These are phyloP conservation scores for Lentinus brumalis DNA, from an alignment of 768 basidiomycete genomes.

Conservation along the genomic window DNA sequence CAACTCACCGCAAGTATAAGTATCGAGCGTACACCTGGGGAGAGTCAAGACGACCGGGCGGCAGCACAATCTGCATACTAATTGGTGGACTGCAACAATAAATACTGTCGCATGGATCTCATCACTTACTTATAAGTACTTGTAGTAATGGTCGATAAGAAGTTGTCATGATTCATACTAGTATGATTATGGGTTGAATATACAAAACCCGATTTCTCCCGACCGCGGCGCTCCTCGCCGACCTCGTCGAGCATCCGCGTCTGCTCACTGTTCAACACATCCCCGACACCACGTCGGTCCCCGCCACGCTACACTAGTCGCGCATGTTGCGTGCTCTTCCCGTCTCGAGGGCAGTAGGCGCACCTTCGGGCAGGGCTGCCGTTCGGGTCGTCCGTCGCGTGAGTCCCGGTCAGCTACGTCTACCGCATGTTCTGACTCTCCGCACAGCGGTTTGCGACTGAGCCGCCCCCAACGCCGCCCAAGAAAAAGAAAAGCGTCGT, in stretches of 20 bases:
- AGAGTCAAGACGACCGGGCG: too few relatives aligned
- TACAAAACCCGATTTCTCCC: slow-evolving; percentile 22
- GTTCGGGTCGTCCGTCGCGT: slow-evolving; percentile 64
- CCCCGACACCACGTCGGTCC: slow-evolving; percentile 23
- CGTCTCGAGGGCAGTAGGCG: slow-evolving; percentile 53
- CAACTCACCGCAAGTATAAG: too few relatives aligned
- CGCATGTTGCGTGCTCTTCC: slow-evolving; percentile 57
- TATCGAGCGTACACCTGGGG: too few relatives aligned
- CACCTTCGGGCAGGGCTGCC: slow-evolving; percentile 43
- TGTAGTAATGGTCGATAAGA: not conserved
- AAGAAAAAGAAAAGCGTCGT: slow-evolving; percentile 58
- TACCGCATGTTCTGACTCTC: slow-evolving; percentile 9
- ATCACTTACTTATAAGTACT: too few relatives aligned
- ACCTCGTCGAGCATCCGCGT: slow-evolving; percentile 13
- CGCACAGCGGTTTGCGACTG: slow-evolving; percentile 66
- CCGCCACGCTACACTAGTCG: slow-evolving; percentile 15
- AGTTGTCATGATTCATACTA: slow-evolving; percentile 2
- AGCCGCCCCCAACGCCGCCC: slow-evolving; percentile 43
- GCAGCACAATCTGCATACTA: too few relatives aligned
- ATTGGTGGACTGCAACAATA: too few relatives aligned
- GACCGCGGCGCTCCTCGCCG: not conserved
- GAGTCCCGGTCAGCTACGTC: slow-evolving; percentile 28
- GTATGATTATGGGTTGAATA: not conserved
- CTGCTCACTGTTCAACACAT: slow-evolving; percentile 20
- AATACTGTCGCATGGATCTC: too few relatives aligned